phyloP scores from a whole-genome alignment of 2,329 filamentous ascomycete genomes.

The Beauveria asiatica region DNA sequence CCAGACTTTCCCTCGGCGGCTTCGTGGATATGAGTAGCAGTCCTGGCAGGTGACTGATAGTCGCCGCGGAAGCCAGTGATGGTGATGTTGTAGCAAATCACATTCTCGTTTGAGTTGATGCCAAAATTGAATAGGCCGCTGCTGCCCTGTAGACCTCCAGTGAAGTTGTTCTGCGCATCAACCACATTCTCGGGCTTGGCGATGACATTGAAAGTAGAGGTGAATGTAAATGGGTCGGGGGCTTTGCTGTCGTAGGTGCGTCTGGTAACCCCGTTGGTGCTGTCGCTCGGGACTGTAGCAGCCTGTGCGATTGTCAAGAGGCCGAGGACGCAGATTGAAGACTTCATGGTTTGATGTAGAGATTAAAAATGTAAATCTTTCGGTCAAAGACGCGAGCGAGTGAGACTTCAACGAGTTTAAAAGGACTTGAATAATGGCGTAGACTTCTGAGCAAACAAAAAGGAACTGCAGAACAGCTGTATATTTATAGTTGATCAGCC shows the following conservation, averaged over 20 bases:
- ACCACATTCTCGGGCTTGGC: conserved; percentile 43
- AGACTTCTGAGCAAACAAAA: no score
- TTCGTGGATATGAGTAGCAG: conserved; percentile 49
- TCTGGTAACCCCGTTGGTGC: not conserved
- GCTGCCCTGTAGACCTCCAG: conserved; percentile 34
- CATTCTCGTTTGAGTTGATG: conserved; percentile 37
- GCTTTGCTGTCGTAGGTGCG: not conserved
- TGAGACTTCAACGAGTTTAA: not conserved
- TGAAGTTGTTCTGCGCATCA: conserved; percentile 27
- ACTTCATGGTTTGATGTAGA: not conserved
- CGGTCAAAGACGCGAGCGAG: no score
- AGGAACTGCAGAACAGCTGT: no score
- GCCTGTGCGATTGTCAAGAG: not conserved
- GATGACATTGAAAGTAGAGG: conserved; percentile 37
- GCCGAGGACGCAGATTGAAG: not conserved
- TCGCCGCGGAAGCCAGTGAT: conserved; percentile 39
- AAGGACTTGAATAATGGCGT: not conserved
- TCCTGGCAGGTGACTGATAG: conserved; percentile 40
- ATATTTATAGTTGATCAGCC: not conserved
- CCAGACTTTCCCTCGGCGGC: conserved; percentile 35
- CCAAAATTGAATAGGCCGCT: conserved; percentile 43
- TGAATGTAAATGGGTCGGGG: conserved; percentile 30
- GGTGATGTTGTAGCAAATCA: conserved; percentile 43
- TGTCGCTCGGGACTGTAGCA: not conserved
- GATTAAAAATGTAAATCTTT: not conserved